Conservation (phyloP, 176 grass and related monocot species). For the Cymbopogon citratus region DNA sequence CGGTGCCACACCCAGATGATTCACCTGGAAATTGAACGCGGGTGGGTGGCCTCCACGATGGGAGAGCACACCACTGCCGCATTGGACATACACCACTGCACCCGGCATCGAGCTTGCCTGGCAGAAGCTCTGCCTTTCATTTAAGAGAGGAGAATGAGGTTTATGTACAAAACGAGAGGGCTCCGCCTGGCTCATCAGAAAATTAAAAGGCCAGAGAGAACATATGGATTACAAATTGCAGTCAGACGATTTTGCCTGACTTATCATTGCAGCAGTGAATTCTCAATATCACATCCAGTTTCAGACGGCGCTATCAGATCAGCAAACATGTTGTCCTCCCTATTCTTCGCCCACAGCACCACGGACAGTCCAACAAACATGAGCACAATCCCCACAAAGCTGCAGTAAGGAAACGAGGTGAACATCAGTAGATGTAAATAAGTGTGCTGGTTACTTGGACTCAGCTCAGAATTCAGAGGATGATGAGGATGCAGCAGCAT, state of each 20-base stretch:
- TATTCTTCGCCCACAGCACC: slow-evolving; percentile 58
- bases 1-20: too few species aligned
- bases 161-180: too few species aligned
- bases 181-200: too few species aligned
- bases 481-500: not conserved
- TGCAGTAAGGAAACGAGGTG: slow-evolving; percentile 3
- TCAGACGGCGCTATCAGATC: not conserved
- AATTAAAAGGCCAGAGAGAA: too few species aligned
- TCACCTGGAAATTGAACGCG: too few species aligned
- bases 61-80: too few species aligned
- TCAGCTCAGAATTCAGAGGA: not conserved
- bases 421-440: not conserved
- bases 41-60: too few species aligned
- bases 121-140: too few species aligned
- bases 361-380: slow-evolving; percentile 69
- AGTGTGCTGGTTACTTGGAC: not conserved
- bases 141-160: too few species aligned
- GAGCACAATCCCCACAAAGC: slow-evolving; percentile 42
- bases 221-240: too few species aligned
- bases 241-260: not conserved
- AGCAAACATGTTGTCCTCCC: slow-evolving; percentile 27
- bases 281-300: slow-evolving; percentile 29
- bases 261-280: slow-evolving; percentile 6
- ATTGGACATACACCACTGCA: too few species aligned
- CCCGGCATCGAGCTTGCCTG: too few species aligned